Conservation (phyloP, 371 early-diverging fungal genomes). For the Aphelidium insulamus region DNA sequence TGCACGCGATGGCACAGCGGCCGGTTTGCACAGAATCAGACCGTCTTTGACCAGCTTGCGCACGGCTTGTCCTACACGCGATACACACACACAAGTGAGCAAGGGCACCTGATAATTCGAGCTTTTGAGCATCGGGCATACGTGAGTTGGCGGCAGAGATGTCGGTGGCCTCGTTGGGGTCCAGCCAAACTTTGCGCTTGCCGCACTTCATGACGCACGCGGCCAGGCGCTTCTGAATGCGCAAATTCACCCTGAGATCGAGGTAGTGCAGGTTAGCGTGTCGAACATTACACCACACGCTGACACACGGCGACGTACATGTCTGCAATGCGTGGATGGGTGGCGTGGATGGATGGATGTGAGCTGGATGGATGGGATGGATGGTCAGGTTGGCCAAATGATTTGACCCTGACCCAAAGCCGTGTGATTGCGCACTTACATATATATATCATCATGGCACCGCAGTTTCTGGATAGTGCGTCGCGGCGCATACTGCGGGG, state of each 20-base stretch:
- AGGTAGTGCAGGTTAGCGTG: no score
- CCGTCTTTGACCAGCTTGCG: slow-evolving; percentile 95
- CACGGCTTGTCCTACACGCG: slow-evolving; percentile 63
- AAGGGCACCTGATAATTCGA: neutral
- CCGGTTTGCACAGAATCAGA: slow-evolving; percentile 91
- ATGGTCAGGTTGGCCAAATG: no score
- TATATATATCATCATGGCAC: no score
- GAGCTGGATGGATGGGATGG: no score
- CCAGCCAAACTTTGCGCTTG: slow-evolving; percentile 98
- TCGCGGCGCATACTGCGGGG: no score
- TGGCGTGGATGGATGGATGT: no score
- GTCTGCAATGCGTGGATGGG: no score
- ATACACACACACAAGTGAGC: neutral
- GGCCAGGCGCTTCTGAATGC: slow-evolving; percentile 89
- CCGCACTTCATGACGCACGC: slow-evolving; percentile 97
- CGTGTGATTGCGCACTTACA: no score
- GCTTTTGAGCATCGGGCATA: slow-evolving; percentile 18
- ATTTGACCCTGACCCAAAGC: no score
- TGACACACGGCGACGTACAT: no score
- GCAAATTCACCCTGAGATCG: slow-evolving; percentile 47
- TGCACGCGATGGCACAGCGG: slow-evolving; percentile 81
- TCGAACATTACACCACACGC: no score
- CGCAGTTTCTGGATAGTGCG: no score
- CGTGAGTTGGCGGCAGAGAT: slow-evolving; percentile 95
- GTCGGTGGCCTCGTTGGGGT: slow-evolving; percentile 91